These are phyloP conservation scores for Xylaria acuta DNA, from an alignment of 495 filamentous ascomycete species.

Conservation along the genomic window DNA sequence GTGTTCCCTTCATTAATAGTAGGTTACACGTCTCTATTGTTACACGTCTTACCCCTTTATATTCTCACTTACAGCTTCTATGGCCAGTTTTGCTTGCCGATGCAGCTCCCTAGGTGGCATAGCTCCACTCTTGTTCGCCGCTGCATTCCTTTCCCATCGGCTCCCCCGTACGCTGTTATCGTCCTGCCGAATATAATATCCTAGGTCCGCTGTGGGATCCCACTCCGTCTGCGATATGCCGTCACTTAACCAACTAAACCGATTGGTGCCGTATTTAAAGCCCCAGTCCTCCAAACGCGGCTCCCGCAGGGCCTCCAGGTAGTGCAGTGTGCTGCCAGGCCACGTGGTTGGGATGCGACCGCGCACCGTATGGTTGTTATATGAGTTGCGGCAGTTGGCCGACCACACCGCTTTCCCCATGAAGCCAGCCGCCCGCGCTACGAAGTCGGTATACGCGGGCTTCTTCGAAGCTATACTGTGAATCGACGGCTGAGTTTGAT, in stretches of 20 bases:
- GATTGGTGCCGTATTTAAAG: slow-evolving; percentile 50
- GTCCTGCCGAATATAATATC: slow-evolving; percentile 35
- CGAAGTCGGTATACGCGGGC: slow-evolving; percentile 48
- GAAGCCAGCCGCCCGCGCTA: slow-evolving; percentile 47
- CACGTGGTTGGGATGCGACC: slow-evolving; percentile 54
- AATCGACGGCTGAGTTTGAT: slow-evolving; percentile 53
- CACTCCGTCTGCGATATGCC: slow-evolving; percentile 46
- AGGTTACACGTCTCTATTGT: too few species aligned
- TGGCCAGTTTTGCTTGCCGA: slow-evolving; percentile 11
- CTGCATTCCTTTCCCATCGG: neutral
- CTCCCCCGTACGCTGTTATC: slow-evolving; percentile 27
- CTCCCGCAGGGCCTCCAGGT: slow-evolving; percentile 56
- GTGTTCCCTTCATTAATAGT: too few species aligned
- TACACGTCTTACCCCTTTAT: too few species aligned
- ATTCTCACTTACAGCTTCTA: too few species aligned
- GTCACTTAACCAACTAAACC: slow-evolving; percentile 59
- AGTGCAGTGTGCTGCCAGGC: slow-evolving; percentile 55
- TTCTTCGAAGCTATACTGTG: slow-evolving; percentile 50
- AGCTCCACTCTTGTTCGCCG: slow-evolving; percentile 7
- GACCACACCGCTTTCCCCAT: slow-evolving; percentile 55
- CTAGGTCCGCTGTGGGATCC: slow-evolving; percentile 38
- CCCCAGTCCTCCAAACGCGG: slow-evolving; percentile 59
- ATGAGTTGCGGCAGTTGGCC: slow-evolving; percentile 55
- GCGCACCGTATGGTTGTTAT: slow-evolving; percentile 50
- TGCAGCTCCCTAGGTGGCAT: slow-evolving; percentile 11